These are phyloP conservation scores for Plenodomus lindquistii DNA, from an alignment of 2,329 filamentous ascomycete genomes.

Conservation along the genomic window DNA sequence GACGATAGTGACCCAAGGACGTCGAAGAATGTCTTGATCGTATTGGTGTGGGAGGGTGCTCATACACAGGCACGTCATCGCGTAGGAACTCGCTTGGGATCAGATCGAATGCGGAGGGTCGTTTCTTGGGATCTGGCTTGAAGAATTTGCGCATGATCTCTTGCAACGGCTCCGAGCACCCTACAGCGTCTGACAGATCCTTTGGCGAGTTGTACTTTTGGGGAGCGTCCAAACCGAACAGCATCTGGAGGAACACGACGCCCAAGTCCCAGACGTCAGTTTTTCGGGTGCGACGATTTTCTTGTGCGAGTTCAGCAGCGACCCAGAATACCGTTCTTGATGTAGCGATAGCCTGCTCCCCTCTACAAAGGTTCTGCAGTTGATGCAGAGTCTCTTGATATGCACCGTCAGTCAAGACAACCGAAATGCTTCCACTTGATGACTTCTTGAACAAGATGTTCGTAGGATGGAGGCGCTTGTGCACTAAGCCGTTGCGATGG, in stretches of 20 bases:
- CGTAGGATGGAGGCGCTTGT: constrained; percentile 78
- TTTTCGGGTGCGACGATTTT: constrained; percentile 66
- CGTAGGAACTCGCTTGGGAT: constrained; percentile 62
- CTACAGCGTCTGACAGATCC: constrained; percentile 70
- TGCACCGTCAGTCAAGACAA: constrained; percentile 74
- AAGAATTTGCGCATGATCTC: constrained; percentile 86
- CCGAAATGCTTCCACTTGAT: constrained; percentile 65
- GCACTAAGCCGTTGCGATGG: constrained; percentile 80
- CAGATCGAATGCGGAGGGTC: constrained; percentile 78
- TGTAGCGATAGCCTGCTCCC: constrained; percentile 57
- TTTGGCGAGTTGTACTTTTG: constrained; percentile 79
- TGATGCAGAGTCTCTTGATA: constrained; percentile 71
- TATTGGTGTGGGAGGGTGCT: constrained; percentile 36
- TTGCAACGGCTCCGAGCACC: constrained; percentile 73
- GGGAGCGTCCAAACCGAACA: constrained; percentile 79
- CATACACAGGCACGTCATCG: constrained; percentile 52
- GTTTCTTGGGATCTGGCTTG: constrained; percentile 79
- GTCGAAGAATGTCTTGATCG: constrained; percentile 44
- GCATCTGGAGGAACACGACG: constrained; percentile 89
- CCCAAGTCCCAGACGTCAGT: constrained; percentile 96
- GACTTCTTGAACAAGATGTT: constrained; percentile 80
- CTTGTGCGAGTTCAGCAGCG: constrained; percentile 72
- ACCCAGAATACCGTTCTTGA: constrained; percentile 82
- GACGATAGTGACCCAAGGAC: constrained; percentile 35
- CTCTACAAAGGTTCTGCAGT: constrained; percentile 59